Evolutionary conservation across 140 eudicot species (phyloP).

Genomic region (Cichorium intybus): DNA sequence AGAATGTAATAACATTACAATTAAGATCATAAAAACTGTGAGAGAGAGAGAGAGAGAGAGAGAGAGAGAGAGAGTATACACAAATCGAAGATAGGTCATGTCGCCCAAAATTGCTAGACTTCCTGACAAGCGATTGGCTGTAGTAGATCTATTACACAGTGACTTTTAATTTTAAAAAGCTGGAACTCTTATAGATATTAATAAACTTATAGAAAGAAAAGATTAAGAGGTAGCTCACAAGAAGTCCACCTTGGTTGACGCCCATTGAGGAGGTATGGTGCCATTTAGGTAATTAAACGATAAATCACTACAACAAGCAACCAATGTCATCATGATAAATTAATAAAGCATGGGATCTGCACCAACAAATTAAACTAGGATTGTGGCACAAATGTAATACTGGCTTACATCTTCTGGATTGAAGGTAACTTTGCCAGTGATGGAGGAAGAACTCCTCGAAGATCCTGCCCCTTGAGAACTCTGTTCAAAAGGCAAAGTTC

Average conservation of each 20-base stretch:
- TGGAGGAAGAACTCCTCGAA: slow-evolving; percentile 51
- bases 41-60: background rate
- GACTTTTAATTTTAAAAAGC: background rate
- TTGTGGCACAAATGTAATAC: background rate
- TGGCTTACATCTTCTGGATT: slow-evolving; percentile 33
- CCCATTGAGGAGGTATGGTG: slow-evolving; percentile 58
- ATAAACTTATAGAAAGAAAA: background rate
- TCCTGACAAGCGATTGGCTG: slow-evolving; percentile 61
- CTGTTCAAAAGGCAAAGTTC: slow-evolving; percentile 15
- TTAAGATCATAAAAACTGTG: background rate
- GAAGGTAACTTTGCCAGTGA: slow-evolving; percentile 47
- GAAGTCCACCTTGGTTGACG: slow-evolving; percentile 35
- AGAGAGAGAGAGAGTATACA: slow-evolving; percentile 35
- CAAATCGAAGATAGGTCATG: slow-evolving; percentile 38
- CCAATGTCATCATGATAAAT: background rate
- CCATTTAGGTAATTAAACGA: slow-evolving; percentile 51
- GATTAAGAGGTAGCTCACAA: slow-evolving; percentile 31
- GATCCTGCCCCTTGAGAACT: slow-evolving; percentile 46
- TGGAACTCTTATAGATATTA: background rate
- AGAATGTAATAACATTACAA: background rate
- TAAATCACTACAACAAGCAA: slow-evolving; percentile 44
- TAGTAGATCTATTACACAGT: slow-evolving; percentile 27
- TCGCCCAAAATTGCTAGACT: slow-evolving; percentile 50
- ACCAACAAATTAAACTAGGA: background rate
- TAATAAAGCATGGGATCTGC: too few relatives aligned